Evolutionary conservation across 2,329 filamentous ascomycete genomes (phyloP), one percentile per base, ranked within the genome.

Genomic region (Dactylellina haptotyla): DNA sequence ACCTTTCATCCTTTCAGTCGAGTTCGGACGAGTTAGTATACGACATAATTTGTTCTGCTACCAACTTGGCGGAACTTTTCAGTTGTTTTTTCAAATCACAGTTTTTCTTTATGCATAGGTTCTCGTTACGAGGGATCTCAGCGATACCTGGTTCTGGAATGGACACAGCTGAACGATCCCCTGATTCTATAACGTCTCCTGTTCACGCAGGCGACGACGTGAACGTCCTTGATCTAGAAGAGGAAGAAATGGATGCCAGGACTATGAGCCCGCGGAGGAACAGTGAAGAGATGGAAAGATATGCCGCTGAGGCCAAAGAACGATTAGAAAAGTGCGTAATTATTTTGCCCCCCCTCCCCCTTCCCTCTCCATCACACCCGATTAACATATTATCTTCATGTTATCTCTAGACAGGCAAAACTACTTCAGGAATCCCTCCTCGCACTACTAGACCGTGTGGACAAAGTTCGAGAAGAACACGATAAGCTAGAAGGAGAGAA

Each of bases 401-500:
- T n/a, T n/a, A n/a, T 18, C 16, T 18, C 54, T 79, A 97, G 93
- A 80, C 93, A 97, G 82, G 93, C 94, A 70, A 92, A 92, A 81
- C 87, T 88, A 50, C 84, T 98, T 26, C 95, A 99, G 82, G 91
- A 93, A 61, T 96, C 92, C 26, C 87, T 99, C 32, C 85, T 96
- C 75, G 91, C 90, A 75, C 90, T 98, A 45, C 92, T 97, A 76
- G 92, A 97, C 81, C 90, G 93, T 57, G 96, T 98, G 80, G 95
- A 99, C 80, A 91, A 92, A 28, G 93, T 98, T 76, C 92, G 93
- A 81, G 90, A 91, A 77, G 94, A 98, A 80, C 93, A 99, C 80
- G 92, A 97, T 83, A 97, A 97, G 82, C 88, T 99, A 62, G 93
- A 98, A 81, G 95, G 87, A 81, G 93, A 97, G 81, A 99, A 99